Base-by-base conservation (phyloP, 768 basidiomycete genomes). In the Podaxis mareebaensis region DNA sequence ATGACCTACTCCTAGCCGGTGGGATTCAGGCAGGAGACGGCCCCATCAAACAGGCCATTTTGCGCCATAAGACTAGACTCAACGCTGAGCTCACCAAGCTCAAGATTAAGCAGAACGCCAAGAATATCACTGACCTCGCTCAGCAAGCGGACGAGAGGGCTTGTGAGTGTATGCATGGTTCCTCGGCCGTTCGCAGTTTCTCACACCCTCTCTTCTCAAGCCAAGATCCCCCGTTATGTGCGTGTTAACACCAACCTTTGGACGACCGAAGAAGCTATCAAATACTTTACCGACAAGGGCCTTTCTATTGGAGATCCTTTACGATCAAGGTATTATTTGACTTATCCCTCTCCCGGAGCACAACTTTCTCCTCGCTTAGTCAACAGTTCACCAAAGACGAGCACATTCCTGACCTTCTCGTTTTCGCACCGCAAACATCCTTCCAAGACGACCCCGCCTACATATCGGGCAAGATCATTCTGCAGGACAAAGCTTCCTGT, bases 401-500 rank as follows among this genome's bases (percentile, higher is more conserved):
- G 15, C 96, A 98, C 71, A 85, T 99, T 20, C 85, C 89, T 2
- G 83, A 94, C 70, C 86, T 97, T 24, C 82, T 98, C 51, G 77
- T 88, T 44, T 95, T 96, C 71, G 82, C 88, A 59, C 88, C 92
- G 8, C 78, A 79, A 64, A 74, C 78, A 12, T 79, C 86, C 49
- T 86, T 96, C 65, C 86, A 86, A n/a, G 82, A 85, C 36, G 88
- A 95, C 65, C 75, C 81, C 2, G 82, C 87, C 22, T 97, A 95
- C 75, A 80, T 79, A 66, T 77, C 83, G 36, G 95, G 95, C 28
- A 92, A 88, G 63, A 77, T 99, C 38, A 96, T 99, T 64, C 78
- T 99, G 5, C 97, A 99, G 75, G 97, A 99, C 75, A 98, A 99
- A 73, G 96, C 97, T 20, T 96, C 95, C 61, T 99, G 97, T 75